These are phyloP conservation scores for Colletotrichum sp. DNA, from an alignment of 2,329 filamentous ascomycete species.

Conservation along the genomic window DNA sequence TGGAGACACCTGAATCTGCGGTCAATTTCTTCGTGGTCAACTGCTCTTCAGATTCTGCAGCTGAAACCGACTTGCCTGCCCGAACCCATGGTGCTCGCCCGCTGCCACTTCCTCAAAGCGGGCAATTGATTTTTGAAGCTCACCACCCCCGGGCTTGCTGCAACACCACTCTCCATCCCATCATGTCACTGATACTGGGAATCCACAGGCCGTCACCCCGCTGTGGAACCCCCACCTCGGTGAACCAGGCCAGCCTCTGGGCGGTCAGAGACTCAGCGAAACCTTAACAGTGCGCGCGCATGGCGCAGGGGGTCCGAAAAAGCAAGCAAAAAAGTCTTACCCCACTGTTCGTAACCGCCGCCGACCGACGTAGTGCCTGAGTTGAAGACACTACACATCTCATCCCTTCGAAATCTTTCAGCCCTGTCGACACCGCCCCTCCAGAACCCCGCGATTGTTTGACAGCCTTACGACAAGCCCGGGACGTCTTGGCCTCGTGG, in stretches of 20 bases:
- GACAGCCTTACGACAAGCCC: not conserved
- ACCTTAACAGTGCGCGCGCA: not conserved
- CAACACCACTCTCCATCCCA: not conserved
- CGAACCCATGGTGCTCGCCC: not conserved
- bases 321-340: not conserved
- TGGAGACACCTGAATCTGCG: not conserved
- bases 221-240: not conserved
- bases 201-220: not conserved
- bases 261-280: not conserved
- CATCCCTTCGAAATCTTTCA: not conserved
- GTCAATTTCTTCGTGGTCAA: not conserved
- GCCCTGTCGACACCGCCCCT: constrained; percentile 10
- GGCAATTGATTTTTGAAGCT: not conserved
- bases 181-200: not conserved
- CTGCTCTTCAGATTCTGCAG: not conserved
- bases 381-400: not conserved
- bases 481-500: too few species aligned
- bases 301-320: not conserved
- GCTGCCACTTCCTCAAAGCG: not conserved
- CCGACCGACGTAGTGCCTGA: not conserved
- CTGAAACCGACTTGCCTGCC: not conserved
- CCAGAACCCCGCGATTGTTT: not conserved
- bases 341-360: not conserved
- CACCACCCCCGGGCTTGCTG: not conserved
- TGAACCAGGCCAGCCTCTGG: not conserved